Percentiles rank a stretch among this genome's conserved stretches.
phyloP scores from a whole-genome alignment of 306 rosid genomes.

The Pyrus bretschneideri region DNA sequence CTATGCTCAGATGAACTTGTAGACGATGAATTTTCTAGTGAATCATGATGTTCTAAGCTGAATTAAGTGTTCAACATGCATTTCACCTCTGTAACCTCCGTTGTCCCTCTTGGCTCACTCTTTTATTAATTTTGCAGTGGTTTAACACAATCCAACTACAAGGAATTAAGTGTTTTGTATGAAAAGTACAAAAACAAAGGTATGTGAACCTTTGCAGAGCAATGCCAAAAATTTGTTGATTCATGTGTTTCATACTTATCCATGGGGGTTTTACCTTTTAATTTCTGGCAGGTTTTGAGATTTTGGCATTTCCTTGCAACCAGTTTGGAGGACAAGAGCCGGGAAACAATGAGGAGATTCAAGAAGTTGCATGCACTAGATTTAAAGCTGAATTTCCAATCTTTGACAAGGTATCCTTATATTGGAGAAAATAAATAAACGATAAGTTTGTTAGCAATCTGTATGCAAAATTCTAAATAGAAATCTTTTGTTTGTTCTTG shows the following conservation, averaged over 20 bases:
- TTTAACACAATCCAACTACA: slow-evolving; percentile 79
- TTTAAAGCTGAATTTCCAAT: slow-evolving; percentile 84
- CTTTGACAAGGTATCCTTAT: slow-evolving; percentile 67
- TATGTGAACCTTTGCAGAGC: slow-evolving; percentile 13
- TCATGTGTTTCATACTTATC: not conserved
- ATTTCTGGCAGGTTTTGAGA: slow-evolving; percentile 53
- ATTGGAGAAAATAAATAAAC: not conserved
- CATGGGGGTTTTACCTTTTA: not conserved
- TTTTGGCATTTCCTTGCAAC: slow-evolving; percentile 98
- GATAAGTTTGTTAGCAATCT: not conserved
- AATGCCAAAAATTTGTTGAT: not conserved
- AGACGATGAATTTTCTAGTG: not conserved
- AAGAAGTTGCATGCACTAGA: slow-evolving; percentile 64
- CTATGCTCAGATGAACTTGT: not conserved
- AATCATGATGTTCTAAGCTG: not conserved
- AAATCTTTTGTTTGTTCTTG: not conserved
- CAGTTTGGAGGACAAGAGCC: slow-evolving; percentile 89
- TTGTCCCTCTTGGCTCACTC: not conserved
- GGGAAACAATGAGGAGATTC: slow-evolving; percentile 71
- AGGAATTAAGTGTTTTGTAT: slow-evolving; percentile 57
- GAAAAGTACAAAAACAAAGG: slow-evolving; percentile 80
- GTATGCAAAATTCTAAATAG: not conserved
- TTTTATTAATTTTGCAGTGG: slow-evolving; percentile 54
- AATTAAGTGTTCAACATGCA: not conserved
- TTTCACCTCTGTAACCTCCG: not conserved